Base-by-base conservation (phyloP, 768 basidiomycete species). In the Hygrocybe coccinea region DNA sequence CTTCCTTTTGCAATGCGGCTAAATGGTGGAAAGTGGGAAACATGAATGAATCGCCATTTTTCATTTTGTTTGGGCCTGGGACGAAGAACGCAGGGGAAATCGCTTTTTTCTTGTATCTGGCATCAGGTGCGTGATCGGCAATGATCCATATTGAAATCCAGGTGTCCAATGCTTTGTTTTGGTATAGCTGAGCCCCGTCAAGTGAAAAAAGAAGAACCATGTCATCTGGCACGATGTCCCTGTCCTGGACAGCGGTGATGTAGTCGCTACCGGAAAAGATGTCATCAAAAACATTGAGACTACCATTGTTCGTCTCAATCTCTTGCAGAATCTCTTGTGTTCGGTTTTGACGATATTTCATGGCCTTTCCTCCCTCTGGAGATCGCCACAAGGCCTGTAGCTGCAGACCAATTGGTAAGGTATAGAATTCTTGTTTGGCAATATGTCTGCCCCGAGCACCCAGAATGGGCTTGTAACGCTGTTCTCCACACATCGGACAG, bases 141-240 rank as follows among this genome's bases (percentile, higher is more conserved):
- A 79, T 45, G 0, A 78, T 53, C 71, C 72, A 76, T 1, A 77
- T 73, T 38, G 59, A 68, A 15, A 69, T 67, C 68, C 67, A 69
- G 53, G 63, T 63, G 56, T 71, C 67, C 5, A 74, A 67, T 5
- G 14, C 39, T 58, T 76, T 76, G 57, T 61, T 62, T 8, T 52
- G 52, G 56, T 75, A 76, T 1, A 79, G 67, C 55, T 79, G 76
- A 0, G 71, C 69, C 0, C 76, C 74, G 47, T 79, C 71, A 6
- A 75, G 58, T 0, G 73, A 77, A 0, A 70, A 56, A 50, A 74
- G 61, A 2, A 77, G 57, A 3, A 74, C 50, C 1, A 67, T 67
- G 38, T 77, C 69, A 45, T 62, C 52, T 1, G 43, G 22, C 1
- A 36, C 55, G 15, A 79, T 71, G 1, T 60, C 55, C 0, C 50